phyloP scores from a whole-genome alignment of 257 asterid species.

The Primulina huaijiensis region DNA sequence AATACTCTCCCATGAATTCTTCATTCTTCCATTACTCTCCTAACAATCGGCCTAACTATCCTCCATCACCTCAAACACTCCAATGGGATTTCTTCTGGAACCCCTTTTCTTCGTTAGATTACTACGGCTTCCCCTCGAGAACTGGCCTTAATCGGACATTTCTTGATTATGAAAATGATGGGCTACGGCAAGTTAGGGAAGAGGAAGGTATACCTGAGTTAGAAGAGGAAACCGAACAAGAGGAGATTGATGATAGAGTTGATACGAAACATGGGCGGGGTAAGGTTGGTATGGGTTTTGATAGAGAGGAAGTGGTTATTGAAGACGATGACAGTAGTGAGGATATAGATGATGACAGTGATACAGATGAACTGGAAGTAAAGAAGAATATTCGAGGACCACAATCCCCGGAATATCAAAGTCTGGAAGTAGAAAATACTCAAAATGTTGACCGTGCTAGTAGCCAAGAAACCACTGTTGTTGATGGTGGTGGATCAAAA shows the following conservation, averaged over 20 bases:
- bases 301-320: neutral
- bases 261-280: conserved; percentile 35
- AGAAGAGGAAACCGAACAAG: conserved; percentile 89
- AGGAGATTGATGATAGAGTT: conserved; percentile 50
- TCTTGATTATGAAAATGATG: conserved; percentile 64
- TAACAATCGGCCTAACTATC: conserved; percentile 46
- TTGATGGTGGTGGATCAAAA: conserved; percentile 45
- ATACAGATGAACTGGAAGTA: conserved; percentile 27
- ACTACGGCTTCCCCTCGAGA: conserved; percentile 68
- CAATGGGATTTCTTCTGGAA: conserved; percentile 99
- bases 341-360: conserved; percentile 28
- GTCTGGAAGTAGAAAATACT: conserved; percentile 50
- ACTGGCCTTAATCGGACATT: conserved; percentile 45
- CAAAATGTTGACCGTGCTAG: conserved; percentile 55
- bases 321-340: conserved; percentile 36
- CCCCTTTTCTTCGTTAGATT: conserved; percentile 88
- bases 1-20: conserved; percentile 54
- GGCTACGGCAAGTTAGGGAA: conserved; percentile 71
- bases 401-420: conserved; percentile 39
- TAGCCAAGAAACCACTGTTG: conserved; percentile 55
- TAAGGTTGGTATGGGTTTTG: conserved; percentile 13
- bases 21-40: conserved; percentile 69
- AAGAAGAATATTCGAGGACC: conserved; percentile 36
- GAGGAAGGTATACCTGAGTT: conserved; percentile 89
- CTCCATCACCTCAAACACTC: conserved; percentile 71